Conservation (phyloP, 768 basidiomycete species). For the Lenzites betulinus region DNA sequence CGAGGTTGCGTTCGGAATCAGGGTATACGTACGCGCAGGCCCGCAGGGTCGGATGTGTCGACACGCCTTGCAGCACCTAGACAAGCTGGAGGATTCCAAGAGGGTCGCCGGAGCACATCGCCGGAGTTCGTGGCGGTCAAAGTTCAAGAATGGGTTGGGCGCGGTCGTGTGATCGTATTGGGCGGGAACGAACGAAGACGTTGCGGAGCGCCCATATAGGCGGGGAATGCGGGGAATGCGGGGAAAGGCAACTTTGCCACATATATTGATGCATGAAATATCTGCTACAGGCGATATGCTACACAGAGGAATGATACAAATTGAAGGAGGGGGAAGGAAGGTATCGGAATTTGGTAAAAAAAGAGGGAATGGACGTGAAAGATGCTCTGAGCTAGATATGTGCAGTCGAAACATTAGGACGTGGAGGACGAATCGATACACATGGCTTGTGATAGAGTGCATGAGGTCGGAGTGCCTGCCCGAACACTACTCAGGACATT, state of each 20-base stretch:
- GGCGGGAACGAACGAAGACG: neutral
- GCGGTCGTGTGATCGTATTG: neutral
- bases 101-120: neutral
- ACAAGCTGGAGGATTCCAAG: neutral
- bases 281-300: conserved; percentile 12
- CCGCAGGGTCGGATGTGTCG: neutral
- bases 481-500: neutral
- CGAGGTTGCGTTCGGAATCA: conserved; percentile 1
- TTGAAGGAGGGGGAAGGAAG: neutral
- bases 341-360: neutral
- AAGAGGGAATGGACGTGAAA: neutral
- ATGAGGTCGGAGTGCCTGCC: no score
- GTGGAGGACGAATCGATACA: neutral
- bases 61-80: neutral
- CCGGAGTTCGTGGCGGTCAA: neutral
- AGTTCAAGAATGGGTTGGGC: neutral
- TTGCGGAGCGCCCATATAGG: neutral
- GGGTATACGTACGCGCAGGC: neutral
- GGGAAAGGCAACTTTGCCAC: neutral
- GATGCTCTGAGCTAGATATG: neutral
- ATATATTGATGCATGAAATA: neutral
- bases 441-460: neutral
- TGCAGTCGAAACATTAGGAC: neutral
- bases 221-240: neutral
- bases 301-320: neutral